These are phyloP conservation scores for Ophiognomonia clavigignenti-juglandacearum DNA, from an alignment of 2,329 filamentous ascomycete genomes.

Conservation along the genomic window DNA sequence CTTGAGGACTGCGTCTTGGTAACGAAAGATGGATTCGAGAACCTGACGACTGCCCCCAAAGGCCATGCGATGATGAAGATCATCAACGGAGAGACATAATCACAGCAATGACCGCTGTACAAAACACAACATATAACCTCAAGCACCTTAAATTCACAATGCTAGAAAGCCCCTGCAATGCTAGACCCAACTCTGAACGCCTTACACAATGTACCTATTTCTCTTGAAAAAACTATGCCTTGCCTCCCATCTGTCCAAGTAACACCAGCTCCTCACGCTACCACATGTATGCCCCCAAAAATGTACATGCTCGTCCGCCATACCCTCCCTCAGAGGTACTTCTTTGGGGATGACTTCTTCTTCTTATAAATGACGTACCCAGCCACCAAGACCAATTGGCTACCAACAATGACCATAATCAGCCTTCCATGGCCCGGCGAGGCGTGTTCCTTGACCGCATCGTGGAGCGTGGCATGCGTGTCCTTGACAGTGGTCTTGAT, in stretches of 20 bases:
- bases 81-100: constrained; percentile 37
- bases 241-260: not conserved
- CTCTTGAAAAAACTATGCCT: constrained; percentile 3
- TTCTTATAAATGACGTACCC: constrained; percentile 77
- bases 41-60: constrained; percentile 77
- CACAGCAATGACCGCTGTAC: not conserved
- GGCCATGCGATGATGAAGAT: constrained; percentile 63
- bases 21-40: constrained; percentile 73
- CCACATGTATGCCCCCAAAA: not conserved
- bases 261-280: not conserved
- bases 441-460: constrained; percentile 40
- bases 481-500: constrained; percentile 47
- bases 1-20: constrained; percentile 91
- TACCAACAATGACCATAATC: constrained; percentile 67
- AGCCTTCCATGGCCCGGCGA: constrained; percentile 47
- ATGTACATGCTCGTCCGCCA: not conserved
- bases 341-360: constrained; percentile 78
- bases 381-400: constrained; percentile 66
- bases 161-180: constrained; percentile 14
- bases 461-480: constrained; percentile 41
- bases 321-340: constrained; percentile 62
- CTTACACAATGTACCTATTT: not conserved
- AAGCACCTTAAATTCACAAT: constrained; percentile 10
- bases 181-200: constrained; percentile 11
- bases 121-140: not conserved